Percentiles rank a stretch among this genome's conserved stretches.
Evolutionary conservation across 768 basidiomycete species (phyloP).

Genomic region (Calocybe gangraenosa): DNA sequence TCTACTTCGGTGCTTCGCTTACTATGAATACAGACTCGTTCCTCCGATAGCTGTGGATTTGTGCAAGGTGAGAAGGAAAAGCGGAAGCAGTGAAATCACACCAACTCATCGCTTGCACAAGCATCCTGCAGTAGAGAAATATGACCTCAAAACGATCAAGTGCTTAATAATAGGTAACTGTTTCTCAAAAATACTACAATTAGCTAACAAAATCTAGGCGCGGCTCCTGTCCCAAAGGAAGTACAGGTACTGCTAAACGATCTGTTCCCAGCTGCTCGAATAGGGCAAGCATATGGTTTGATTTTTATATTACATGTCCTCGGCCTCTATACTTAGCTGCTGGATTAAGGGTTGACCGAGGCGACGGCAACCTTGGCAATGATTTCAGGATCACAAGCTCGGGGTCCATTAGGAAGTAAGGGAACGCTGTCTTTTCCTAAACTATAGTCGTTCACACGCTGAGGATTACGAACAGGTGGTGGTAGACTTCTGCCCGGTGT

Average conservation of each 20-base stretch:
- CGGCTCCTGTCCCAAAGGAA: constrained; percentile 54
- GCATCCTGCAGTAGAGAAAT: constrained; percentile 41
- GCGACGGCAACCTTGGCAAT: constrained; percentile 44
- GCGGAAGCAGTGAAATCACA: neutral
- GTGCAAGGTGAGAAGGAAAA: constrained; percentile 36
- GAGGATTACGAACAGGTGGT: constrained; percentile 22
- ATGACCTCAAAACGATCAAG: constrained; percentile 36
- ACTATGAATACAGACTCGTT: constrained; percentile 29
- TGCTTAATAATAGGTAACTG: constrained; percentile 37
- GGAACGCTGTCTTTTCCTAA: constrained; percentile 1
- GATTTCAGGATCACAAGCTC: constrained; percentile 35
- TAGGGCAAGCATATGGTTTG: constrained; percentile 64
- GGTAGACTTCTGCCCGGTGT: constrained; percentile 44
- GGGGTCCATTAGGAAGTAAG: constrained; percentile 36
- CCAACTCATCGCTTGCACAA: constrained; percentile 15
- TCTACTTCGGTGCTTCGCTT: neutral
- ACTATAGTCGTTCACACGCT: neutral
- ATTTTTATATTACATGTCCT: neutral
- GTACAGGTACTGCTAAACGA: constrained; percentile 40
- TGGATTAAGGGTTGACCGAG: constrained; percentile 24
- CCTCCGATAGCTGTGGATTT: constrained; percentile 46
- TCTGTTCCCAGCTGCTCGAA: constrained; percentile 42
- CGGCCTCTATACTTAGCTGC: neutral
- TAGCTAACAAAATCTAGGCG: constrained; percentile 31
- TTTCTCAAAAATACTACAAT: constrained; percentile 6